Conservation (phyloP, 75 land plant species). For the Adiantum capillusveneris region DNA sequence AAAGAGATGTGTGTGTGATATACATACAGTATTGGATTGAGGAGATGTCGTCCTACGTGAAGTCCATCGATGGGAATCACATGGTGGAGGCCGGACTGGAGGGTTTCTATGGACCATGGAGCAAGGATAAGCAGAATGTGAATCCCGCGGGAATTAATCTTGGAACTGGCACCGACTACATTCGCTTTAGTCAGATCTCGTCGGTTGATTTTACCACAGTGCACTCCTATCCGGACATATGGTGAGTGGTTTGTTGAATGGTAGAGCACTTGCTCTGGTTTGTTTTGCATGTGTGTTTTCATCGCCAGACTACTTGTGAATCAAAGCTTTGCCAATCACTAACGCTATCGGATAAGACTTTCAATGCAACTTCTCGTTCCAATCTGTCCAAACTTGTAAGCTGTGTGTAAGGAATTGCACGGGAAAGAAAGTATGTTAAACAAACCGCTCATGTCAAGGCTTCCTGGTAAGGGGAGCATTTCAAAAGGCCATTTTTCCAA, state of each 20-base stretch:
- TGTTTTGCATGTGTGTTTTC: background rate
- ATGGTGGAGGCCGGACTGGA: constrained; percentile 58
- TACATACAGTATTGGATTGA: constrained; percentile 60
- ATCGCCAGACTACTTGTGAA: too few relatives aligned
- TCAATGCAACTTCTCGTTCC: too few relatives aligned
- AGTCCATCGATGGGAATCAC: constrained; percentile 63
- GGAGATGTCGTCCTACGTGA: constrained; percentile 67
- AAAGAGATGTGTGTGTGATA: too few relatives aligned
- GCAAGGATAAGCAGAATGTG: constrained; percentile 19
- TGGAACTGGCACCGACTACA: constrained; percentile 74
- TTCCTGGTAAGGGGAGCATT: too few relatives aligned
- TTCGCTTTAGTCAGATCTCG: constrained; percentile 51
- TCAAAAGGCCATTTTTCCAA: too few relatives aligned
- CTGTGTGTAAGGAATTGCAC: too few relatives aligned
- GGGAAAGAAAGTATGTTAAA: too few relatives aligned
- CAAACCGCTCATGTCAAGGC: too few relatives aligned
- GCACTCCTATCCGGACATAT: constrained; percentile 84
- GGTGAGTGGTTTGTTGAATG: constrained; percentile 31
- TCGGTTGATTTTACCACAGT: constrained; percentile 82
- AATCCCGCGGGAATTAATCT: constrained; percentile 36
- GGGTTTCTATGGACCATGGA: constrained; percentile 51
- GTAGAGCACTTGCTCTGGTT: background rate
- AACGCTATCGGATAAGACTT: too few relatives aligned
- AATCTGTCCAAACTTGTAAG: too few relatives aligned
- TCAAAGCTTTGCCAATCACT: too few relatives aligned